phyloP scores from a whole-genome alignment of 2,329 filamentous ascomycete genomes.

The Gnomoniopsis smithogilvyi region DNA sequence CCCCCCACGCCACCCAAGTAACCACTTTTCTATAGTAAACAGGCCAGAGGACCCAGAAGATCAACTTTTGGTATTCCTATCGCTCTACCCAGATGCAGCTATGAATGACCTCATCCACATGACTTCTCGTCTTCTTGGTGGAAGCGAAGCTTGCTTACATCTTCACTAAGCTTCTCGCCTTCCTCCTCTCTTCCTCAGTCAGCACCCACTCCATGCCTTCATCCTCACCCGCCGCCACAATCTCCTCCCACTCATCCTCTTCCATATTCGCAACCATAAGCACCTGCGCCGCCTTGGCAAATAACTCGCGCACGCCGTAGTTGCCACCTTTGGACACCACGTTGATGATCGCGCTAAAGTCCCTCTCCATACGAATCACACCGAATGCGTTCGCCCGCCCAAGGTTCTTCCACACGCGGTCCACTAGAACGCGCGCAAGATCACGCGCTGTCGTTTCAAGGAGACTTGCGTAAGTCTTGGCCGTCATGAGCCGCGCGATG shows the following conservation, averaged over 20 bases:
- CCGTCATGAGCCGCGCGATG: slow-evolving; percentile 78
- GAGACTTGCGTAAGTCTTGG: slow-evolving; percentile 71
- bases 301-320: slow-evolving; percentile 75
- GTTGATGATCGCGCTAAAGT: slow-evolving; percentile 72
- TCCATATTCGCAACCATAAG: slow-evolving; percentile 91
- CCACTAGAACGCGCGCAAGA: slow-evolving; percentile 78
- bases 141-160: slow-evolving; percentile 1
- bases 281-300: slow-evolving; percentile 74
- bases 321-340: slow-evolving; percentile 67
- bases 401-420: slow-evolving; percentile 77
- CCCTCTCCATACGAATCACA: slow-evolving; percentile 78
- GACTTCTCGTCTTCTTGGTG: neutral
- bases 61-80: neutral
- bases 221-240: slow-evolving; percentile 50
- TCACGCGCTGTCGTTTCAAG: slow-evolving; percentile 71
- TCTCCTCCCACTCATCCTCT: slow-evolving; percentile 89
- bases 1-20: too few relatives aligned
- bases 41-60: neutral
- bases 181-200: slow-evolving; percentile 68
- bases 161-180: slow-evolving; percentile 66
- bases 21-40: neutral
- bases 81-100: neutral
- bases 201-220: slow-evolving; percentile 71
- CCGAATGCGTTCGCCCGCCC: slow-evolving; percentile 79
- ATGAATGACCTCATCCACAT: neutral